A percentile compares a stretch with the other conserved stretches of the same genome.
These are phyloP conservation scores for Fusarium luffae DNA, from an alignment of 2,329 filamentous ascomycete species.

Conservation along the genomic window DNA sequence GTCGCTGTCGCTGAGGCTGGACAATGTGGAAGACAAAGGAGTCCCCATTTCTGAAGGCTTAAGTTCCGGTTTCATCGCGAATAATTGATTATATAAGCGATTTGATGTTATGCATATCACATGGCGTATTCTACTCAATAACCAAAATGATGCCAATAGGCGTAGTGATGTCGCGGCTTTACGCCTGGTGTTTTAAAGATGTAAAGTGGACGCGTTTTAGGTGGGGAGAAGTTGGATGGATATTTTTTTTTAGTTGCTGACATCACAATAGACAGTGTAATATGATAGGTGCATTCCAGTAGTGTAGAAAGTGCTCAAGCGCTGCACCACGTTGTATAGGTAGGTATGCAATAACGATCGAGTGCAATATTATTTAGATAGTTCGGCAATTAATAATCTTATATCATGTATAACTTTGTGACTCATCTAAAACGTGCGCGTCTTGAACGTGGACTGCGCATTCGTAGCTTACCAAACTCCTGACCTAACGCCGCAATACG, in stretches of 20 bases:
- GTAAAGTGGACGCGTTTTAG: slow-evolving; percentile 42
- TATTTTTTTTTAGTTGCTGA: slow-evolving; percentile 38
- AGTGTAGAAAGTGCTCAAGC: neutral
- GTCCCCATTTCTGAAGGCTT: slow-evolving; percentile 50
- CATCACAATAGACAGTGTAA: slow-evolving; percentile 35
- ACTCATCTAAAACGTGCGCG: slow-evolving; percentile 12
- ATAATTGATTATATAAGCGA: slow-evolving; percentile 19
- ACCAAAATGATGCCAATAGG: slow-evolving; percentile 3
- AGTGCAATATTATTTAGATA: neutral
- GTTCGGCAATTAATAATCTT: neutral
- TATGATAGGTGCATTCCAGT: slow-evolving; percentile 21
- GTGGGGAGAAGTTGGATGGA: slow-evolving; percentile 25
- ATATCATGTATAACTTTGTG: slow-evolving; percentile 2
- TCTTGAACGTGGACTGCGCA: neutral
- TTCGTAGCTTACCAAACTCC: neutral
- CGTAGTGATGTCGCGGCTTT: slow-evolving; percentile 14
- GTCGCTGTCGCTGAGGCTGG: slow-evolving; percentile 47
- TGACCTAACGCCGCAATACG: slow-evolving; percentile 27
- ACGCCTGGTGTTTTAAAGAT: slow-evolving; percentile 26
- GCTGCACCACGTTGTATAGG: neutral
- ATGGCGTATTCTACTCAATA: slow-evolving; percentile 28
- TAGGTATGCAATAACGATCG: neutral
- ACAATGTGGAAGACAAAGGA: slow-evolving; percentile 47
- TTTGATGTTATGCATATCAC: slow-evolving; percentile 24
- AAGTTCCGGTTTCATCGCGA: slow-evolving; percentile 47